Conservation (phyloP, 2,329 filamentous ascomycete genomes). For the Fusarium equiseti region DNA sequence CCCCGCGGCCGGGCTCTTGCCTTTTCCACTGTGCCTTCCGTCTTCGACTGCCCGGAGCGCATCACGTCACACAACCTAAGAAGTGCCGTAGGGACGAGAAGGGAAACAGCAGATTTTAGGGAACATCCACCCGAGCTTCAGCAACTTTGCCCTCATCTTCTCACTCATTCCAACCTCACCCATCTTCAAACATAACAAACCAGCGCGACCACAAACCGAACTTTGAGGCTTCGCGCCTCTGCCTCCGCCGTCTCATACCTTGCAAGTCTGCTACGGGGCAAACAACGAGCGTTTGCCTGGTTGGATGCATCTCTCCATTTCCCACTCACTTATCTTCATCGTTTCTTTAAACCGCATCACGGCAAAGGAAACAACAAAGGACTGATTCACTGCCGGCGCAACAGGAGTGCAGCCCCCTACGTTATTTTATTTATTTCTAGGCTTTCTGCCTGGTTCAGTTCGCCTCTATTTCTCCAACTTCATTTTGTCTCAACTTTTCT, state of each 20-base stretch:
- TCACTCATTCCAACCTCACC: constrained; percentile 19
- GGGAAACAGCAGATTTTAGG: constrained; percentile 30
- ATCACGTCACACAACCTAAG: constrained; percentile 42
- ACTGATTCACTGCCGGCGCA: constrained; percentile 37
- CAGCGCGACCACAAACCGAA: constrained; percentile 27
- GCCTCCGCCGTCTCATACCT: constrained; percentile 11
- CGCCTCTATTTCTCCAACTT: not conserved
- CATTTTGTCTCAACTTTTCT: not conserved
- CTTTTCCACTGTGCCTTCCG: constrained; percentile 35
- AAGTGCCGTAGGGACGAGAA: constrained; percentile 4
- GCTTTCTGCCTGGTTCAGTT: not conserved
- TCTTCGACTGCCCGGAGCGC: constrained; percentile 9
- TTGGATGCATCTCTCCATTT: constrained; percentile 10
- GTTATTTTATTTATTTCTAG: constrained; percentile 9
- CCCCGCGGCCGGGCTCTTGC: constrained; percentile 21
- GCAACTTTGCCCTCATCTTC: constrained; percentile 27
- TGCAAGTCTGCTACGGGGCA: constrained; percentile 20
- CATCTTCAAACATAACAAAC: constrained; percentile 12
- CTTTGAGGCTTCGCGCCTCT: constrained; percentile 15
- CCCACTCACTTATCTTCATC: constrained; percentile 23
- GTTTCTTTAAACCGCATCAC: constrained; percentile 37
- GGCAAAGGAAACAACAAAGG: constrained; percentile 19
- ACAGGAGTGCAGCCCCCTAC: constrained; percentile 37
- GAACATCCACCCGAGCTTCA: constrained; percentile 29
- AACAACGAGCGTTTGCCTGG: constrained; percentile 23